phyloP scores from a whole-genome alignment of 2,329 filamentous ascomycete genomes.

The Colletotrichum chrysophilum region DNA sequence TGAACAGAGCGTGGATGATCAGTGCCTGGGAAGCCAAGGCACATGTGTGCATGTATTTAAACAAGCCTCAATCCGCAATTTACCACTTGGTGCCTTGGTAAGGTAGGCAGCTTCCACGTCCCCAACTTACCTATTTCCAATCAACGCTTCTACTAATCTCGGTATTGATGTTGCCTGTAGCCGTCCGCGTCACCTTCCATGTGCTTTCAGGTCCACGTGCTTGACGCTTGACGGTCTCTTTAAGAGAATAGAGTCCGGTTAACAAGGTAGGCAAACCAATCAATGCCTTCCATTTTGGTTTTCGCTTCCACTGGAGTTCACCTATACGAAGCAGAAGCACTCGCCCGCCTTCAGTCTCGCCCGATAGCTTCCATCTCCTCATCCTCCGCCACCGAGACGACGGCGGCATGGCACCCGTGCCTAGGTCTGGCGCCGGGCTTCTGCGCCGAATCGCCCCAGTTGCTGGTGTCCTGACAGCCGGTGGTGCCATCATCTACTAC shows the following conservation, averaged over 20 bases:
- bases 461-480: conserved; percentile 43
- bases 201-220: neutral
- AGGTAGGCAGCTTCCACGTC: neutral
- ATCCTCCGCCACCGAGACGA: neutral
- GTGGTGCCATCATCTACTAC: conserved; percentile 52
- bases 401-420: neutral
- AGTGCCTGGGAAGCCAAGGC: neutral
- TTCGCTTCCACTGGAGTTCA: neutral
- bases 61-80: neutral
- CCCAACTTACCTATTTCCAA: neutral
- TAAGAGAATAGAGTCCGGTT: neutral
- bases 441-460: conserved; percentile 50
- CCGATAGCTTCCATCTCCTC: neutral
- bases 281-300: neutral
- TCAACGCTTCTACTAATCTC: neutral
- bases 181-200: neutral
- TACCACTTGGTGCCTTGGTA: neutral
- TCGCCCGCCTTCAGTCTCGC: neutral
- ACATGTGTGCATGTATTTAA: neutral
- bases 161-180: neutral
- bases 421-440: conserved; percentile 17
- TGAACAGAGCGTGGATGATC: neutral
- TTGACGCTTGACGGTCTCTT: neutral
- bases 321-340: neutral
- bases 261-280: neutral